These are phyloP conservation scores for Salix caprea DNA, from an alignment of 345 rosid genomes.

Conservation along the genomic window DNA sequence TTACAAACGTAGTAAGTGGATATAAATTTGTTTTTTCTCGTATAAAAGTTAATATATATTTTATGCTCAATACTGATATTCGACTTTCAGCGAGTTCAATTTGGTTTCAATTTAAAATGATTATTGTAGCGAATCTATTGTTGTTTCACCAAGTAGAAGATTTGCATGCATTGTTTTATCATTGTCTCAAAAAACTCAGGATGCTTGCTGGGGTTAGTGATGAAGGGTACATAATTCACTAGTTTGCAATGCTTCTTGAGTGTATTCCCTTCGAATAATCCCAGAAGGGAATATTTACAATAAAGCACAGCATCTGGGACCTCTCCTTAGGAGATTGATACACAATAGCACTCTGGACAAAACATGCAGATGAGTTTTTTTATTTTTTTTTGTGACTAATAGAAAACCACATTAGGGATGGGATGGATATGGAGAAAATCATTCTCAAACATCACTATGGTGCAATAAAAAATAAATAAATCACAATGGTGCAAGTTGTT, in stretches of 20 bases:
- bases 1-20: background rate
- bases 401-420: background rate
- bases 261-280: background rate
- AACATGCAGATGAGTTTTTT: background rate
- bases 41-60: background rate
- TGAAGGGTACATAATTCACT: background rate
- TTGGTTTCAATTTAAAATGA: background rate
- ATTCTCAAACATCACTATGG: background rate
- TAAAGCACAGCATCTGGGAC: background rate
- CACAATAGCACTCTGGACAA: background rate
- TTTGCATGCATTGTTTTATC: background rate
- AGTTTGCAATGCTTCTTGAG: background rate
- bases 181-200: background rate
- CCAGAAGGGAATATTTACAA: background rate
- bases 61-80: background rate
- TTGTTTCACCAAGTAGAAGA: background rate
- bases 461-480: no score
- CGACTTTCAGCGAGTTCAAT: background rate
- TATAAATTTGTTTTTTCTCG: background rate
- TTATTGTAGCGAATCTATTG: background rate
- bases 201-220: background rate
- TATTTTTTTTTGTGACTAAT: background rate
- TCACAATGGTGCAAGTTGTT: background rate
- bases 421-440: background rate
- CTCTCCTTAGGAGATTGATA: background rate